Percentiles rank a stretch among this genome's conserved stretches.
Conservation (phyloP, 2,329 filamentous ascomycete genomes). For the Shiraia bambusicola region DNA sequence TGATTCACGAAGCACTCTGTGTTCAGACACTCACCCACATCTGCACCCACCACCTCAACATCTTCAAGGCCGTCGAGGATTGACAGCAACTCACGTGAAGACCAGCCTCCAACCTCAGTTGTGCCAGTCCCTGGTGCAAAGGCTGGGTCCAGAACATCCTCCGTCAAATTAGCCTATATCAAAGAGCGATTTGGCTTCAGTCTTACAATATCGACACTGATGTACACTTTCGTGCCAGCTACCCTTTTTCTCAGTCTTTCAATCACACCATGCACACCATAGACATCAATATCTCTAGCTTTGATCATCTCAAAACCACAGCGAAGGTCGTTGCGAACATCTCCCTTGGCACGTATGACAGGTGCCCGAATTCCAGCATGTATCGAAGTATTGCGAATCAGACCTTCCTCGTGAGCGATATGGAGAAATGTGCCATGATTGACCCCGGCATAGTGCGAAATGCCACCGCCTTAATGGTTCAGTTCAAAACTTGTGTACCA, state of each 20-base stretch:
- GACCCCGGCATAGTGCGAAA: constrained; percentile 61
- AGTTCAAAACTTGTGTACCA: constrained; percentile 1
- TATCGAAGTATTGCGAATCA: constrained; percentile 60
- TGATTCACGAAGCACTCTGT: neutral
- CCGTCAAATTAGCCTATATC: too few relatives aligned
- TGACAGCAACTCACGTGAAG: constrained; percentile 59
- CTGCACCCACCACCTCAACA: constrained; percentile 60
- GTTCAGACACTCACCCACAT: constrained; percentile 49
- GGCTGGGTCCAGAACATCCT: constrained; percentile 57
- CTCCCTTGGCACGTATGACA: constrained; percentile 51
- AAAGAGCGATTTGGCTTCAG: too few relatives aligned
- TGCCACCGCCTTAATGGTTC: constrained; percentile 51
- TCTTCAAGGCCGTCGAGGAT: constrained; percentile 61
- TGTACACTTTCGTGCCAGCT: constrained; percentile 56
- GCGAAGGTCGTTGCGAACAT: constrained; percentile 58
- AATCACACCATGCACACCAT: constrained; percentile 52
- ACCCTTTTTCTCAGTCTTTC: constrained; percentile 54
- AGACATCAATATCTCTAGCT: constrained; percentile 56
- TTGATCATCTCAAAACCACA: constrained; percentile 62
- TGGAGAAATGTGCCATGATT: constrained; percentile 66
- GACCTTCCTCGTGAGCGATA: constrained; percentile 62
- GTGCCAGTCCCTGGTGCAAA: constrained; percentile 61
- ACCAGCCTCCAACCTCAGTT: constrained; percentile 63
- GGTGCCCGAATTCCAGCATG: constrained; percentile 64
- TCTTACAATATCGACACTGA: constrained; percentile 54